These are phyloP conservation scores for Pythium rhizo-oryzae DNA, from an alignment of 352 stramenopile genomes.

Conservation along the genomic window DNA sequence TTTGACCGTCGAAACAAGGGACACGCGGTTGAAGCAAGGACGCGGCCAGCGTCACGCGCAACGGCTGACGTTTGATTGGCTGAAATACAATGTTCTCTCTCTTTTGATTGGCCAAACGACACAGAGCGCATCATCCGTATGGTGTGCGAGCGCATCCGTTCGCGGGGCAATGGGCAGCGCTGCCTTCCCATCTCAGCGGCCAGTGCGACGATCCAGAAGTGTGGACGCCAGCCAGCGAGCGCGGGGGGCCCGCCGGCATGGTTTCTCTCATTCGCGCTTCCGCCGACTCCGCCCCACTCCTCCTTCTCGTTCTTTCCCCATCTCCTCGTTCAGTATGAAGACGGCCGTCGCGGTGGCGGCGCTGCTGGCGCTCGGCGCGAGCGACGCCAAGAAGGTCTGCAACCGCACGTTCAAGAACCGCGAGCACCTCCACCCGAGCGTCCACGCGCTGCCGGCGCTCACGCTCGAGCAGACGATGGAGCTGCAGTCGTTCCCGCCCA, in stretches of 20 bases:
- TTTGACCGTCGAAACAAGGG: not conserved
- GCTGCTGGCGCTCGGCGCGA: conserved; percentile 14
- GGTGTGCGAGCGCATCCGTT: too few species aligned
- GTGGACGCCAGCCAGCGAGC: not conserved
- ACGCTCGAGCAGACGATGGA: conserved; percentile 47
- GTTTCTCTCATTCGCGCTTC: conserved; percentile 17
- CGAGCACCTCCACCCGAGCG: conserved; percentile 56
- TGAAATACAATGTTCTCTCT: not conserved
- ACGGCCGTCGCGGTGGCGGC: conserved; percentile 15
- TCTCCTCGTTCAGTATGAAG: not conserved
- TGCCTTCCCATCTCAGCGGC: conserved; percentile 4
- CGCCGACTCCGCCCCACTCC: not conserved
- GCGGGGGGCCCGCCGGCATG: too few species aligned
- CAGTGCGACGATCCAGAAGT: conserved; percentile 16
- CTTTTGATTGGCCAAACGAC: conserved; percentile 11
- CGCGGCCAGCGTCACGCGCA: not conserved
- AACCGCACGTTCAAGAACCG: conserved; percentile 74
- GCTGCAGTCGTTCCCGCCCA: conserved; percentile 42
- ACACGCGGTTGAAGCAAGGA: not conserved
- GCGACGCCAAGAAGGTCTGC: conserved; percentile 45
- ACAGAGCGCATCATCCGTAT: conserved; percentile 16
- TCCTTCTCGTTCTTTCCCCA: not conserved
- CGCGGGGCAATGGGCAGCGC: too few species aligned
- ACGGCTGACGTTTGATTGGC: conserved; percentile 9
- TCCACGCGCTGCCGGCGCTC: conserved; percentile 40